Percentiles rank a stretch among this genome's conserved stretches.
Conservation (phyloP, 257 asterid genomes). For the Linaria vulgaris region DNA sequence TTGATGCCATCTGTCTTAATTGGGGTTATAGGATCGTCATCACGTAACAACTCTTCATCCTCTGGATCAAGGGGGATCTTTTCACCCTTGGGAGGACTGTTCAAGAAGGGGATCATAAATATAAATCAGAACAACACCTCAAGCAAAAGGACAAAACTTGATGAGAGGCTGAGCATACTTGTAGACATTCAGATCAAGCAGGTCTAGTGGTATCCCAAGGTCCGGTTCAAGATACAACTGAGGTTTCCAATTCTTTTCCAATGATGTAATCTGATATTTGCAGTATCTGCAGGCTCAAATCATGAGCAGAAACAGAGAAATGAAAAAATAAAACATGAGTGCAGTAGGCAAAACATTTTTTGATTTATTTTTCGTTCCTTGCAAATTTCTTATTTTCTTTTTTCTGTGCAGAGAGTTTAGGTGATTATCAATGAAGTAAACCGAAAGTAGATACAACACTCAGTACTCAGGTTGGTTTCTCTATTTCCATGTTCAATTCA, state of each 20-base stretch:
- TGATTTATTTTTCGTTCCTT: too few relatives aligned
- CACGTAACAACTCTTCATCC: constrained; percentile 91
- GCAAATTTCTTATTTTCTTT: too few relatives aligned
- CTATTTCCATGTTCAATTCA: too few relatives aligned
- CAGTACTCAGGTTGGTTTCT: background rate
- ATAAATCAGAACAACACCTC: constrained; percentile 26
- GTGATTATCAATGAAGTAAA: background rate
- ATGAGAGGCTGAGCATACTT: constrained; percentile 51
- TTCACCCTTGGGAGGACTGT: constrained; percentile 85
- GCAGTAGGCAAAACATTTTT: background rate
- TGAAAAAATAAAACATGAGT: background rate
- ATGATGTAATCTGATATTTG: constrained; percentile 71
- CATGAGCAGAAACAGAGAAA: constrained; percentile 12
- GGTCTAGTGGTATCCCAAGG: constrained; percentile 94
- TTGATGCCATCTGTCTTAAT: constrained; percentile 80
- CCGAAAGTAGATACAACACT: background rate
- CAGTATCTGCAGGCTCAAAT: constrained; percentile 64
- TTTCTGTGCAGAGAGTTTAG: background rate
- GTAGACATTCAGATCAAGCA: constrained; percentile 94
- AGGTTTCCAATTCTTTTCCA: constrained; percentile 97
- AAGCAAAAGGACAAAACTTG: constrained; percentile 17
- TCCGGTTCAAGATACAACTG: constrained; percentile 91
- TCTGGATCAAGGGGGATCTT: constrained; percentile 72
- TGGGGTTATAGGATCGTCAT: constrained; percentile 85
- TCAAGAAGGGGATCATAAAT: constrained; percentile 29